Evolutionary conservation across 139 green algal genomes (phyloP).

Genomic region (Pseudopediastrum boryanum): DNA sequence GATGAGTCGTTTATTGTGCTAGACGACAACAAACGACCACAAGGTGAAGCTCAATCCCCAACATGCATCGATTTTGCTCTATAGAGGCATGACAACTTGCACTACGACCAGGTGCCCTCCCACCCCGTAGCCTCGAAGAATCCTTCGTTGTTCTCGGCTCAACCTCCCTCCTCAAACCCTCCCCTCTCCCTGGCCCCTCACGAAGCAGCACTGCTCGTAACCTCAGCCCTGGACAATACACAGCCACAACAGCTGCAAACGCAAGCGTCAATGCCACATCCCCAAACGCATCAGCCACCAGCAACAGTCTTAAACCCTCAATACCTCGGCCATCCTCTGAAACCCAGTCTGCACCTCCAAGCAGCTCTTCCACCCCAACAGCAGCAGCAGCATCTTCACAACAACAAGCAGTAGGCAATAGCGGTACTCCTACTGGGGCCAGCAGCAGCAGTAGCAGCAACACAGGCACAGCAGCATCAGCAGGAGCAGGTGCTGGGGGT

Average conservation of each 20-base stretch:
- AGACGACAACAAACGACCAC: slow-evolving; percentile 43
- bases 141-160: slow-evolving; percentile 73
- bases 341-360: too few relatives aligned
- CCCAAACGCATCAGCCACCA: too few relatives aligned
- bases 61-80: not conserved
- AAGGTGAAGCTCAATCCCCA: not conserved
- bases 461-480: not conserved
- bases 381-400: too few relatives aligned
- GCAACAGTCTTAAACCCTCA: too few relatives aligned
- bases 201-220: not conserved
- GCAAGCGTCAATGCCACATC: not conserved
- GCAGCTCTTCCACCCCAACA: slow-evolving; percentile 3
- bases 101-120: not conserved
- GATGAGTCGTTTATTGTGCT: slow-evolving; percentile 81
- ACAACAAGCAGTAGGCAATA: too few relatives aligned
- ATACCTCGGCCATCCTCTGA: too few relatives aligned
- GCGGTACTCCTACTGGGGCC: too few relatives aligned
- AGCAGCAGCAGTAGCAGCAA: slow-evolving; percentile 30
- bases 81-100: not conserved
- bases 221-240: not conserved
- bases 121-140: slow-evolving; percentile 62
- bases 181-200: not conserved
- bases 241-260: slow-evolving; percentile 25
- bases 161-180: slow-evolving; percentile 17
- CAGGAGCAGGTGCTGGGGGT: slow-evolving; percentile 18